Evolutionary conservation across 768 basidiomycete genomes (phyloP).

Genomic region (Lanmaoa pseudosensibilis): DNA sequence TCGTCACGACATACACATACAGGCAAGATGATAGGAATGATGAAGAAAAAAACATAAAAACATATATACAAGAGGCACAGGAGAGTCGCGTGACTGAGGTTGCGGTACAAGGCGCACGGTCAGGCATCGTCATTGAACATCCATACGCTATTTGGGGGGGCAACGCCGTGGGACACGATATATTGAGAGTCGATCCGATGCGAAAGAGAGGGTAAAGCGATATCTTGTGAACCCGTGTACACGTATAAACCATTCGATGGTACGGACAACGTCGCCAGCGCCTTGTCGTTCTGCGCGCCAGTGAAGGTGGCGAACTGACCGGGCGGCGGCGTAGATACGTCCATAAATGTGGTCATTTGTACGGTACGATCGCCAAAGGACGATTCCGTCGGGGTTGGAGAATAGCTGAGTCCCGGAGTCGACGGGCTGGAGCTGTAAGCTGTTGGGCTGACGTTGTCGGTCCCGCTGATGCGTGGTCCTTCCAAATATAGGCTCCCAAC

Average conservation of each 20-base stretch:
- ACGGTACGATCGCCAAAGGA: conserved; percentile 55
- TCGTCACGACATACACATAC: conserved; percentile 24
- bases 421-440: conserved; percentile 40
- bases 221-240: conserved; percentile 19
- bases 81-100: conserved; percentile 1
- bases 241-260: conserved; percentile 21
- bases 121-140: conserved; percentile 17
- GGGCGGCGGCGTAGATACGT: conserved; percentile 39
- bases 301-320: conserved; percentile 37
- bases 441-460: conserved; percentile 27
- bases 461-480: conserved; percentile 4
- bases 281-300: conserved; percentile 39
- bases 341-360: conserved; percentile 54
- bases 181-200: conserved; percentile 16
- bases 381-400: conserved; percentile 61
- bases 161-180: conserved; percentile 12
- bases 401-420: conserved; percentile 59
- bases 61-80: conserved; percentile 24
- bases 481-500: conserved; percentile 30
- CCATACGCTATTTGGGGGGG: conserved; percentile 16
- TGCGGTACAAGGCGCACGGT: conserved; percentile 1
- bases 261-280: conserved; percentile 17
- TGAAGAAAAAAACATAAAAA: conserved; percentile 5
- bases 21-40: conserved; percentile 17
- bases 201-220: conserved; percentile 1